Evolutionary conservation across 345 rosid genomes (phyloP), one percentile per base, ranked within the genome.

Genomic region (Combretum micranthum): DNA sequence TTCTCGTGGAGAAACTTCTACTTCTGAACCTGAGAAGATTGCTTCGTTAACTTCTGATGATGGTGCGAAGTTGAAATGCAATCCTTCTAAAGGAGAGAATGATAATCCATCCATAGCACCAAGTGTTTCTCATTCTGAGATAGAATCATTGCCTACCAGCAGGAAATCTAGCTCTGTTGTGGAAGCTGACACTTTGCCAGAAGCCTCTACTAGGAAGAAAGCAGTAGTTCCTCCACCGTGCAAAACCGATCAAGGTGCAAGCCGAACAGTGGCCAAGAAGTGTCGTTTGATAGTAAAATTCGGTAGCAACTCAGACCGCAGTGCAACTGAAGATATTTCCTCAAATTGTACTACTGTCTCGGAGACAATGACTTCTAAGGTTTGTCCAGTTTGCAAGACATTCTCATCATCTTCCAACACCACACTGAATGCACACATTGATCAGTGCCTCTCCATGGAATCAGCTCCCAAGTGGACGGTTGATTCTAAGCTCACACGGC

Each of bases 341-440:
- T 81, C 89, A 2, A 80, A 73, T 63, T 72, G 75, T 67, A 70
- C 87, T 46, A 64, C 76, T 44, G 59, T 74, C 32, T 82, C 97
- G 0, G 94, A 86, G 69, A 70, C 82, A 14, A 86, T 86, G 94
- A 77, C 85, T 68, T 81, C 94, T 2, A 87, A 85, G 77, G 83
- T 83, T 55, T 93, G 97, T 90, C 99, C 99, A 78, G 95, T 93
- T 74, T 93, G 99, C 83, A 89, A 78, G 77, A 83, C 84, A 13
- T 93, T 93, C 80, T 83, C 99, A 2, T 93, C 97, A 42, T 80
- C 99, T 42, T 93, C 97, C 15, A 93, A 89, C 76, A 93, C 99
- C 52, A 93, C 97, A 47, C 75, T 93, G 81, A 93, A 93, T 79
- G 99, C 99, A 63, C 99, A 93, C 73, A 93, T 93, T 11, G 99